Conservation (phyloP, 2,329 filamentous ascomycete genomes). For the Phyllosticta citriasiana region DNA sequence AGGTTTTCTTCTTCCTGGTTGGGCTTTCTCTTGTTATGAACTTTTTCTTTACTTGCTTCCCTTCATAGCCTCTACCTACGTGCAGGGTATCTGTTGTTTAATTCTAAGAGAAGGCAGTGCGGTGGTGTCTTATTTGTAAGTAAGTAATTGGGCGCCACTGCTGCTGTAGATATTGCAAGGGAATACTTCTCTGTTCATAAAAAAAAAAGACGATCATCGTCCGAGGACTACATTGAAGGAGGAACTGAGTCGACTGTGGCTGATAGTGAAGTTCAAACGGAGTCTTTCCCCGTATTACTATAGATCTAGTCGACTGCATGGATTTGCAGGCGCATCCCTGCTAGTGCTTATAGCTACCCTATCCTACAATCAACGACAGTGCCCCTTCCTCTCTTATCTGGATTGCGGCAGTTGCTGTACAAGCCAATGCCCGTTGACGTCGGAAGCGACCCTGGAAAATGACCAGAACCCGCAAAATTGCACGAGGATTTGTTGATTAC, state of each 20-base stretch:
- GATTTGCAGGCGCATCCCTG: background rate
- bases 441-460: background rate
- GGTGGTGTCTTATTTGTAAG: background rate
- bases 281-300: background rate
- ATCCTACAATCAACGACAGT: background rate
- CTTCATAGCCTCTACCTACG: background rate
- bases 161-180: background rate
- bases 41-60: background rate
- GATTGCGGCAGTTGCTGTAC: background rate
- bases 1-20: background rate
- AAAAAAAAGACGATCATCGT: background rate
- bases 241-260: background rate
- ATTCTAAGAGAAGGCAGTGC: background rate
- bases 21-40: background rate
- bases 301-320: background rate
- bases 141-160: background rate
- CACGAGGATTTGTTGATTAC: too few relatives aligned
- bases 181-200: background rate
- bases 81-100: background rate
- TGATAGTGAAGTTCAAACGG: background rate
- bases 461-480: too few relatives aligned
- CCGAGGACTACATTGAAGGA: background rate
- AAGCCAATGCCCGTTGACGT: background rate
- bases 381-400: background rate
- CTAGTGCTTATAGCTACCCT: background rate